Conservation (phyloP, 2,329 filamentous ascomycete genomes). For the Meredithiella fracta region DNA sequence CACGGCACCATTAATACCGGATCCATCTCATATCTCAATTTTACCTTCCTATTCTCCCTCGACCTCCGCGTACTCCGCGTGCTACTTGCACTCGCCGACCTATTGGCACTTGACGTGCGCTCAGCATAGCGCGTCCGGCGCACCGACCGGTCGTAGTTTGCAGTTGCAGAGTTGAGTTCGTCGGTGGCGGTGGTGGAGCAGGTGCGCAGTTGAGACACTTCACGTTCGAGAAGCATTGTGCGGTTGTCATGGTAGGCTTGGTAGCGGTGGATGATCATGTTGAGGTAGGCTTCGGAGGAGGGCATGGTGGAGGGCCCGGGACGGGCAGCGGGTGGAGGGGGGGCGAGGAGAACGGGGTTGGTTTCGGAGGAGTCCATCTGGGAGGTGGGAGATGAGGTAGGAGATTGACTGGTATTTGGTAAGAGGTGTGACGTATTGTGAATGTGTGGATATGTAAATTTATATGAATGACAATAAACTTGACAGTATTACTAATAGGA, state of each 20-base stretch:
- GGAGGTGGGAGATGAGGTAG: no score
- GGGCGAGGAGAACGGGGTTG: not conserved
- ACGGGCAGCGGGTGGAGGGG: no score
- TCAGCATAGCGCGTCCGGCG: conserved; percentile 6
- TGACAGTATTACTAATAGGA: no score
- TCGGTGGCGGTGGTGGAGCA: not conserved
- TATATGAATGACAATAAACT: no score
- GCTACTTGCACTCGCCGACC: conserved; percentile 1
- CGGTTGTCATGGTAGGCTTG: conserved; percentile 11
- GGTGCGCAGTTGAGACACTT: conserved; percentile 8
- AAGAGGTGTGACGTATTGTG: no score
- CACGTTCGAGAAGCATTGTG: not conserved
- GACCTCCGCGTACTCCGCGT: not conserved
- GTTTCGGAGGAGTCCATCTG: not conserved
- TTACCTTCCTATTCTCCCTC: not conserved
- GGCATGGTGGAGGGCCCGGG: not conserved
- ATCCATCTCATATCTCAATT: conserved; percentile 7
- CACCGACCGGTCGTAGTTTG: not conserved
- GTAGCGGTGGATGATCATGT: conserved; percentile 11
- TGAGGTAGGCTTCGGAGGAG: conserved; percentile 9
- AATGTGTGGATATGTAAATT: no score
- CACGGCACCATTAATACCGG: conserved; percentile 9
- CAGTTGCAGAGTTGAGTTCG: not conserved
- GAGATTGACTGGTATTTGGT: not conserved
- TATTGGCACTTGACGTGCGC: conserved; percentile 5